These are phyloP conservation scores for Bacidia gigantensis DNA, from an alignment of 495 filamentous ascomycete genomes.

Conservation along the genomic window DNA sequence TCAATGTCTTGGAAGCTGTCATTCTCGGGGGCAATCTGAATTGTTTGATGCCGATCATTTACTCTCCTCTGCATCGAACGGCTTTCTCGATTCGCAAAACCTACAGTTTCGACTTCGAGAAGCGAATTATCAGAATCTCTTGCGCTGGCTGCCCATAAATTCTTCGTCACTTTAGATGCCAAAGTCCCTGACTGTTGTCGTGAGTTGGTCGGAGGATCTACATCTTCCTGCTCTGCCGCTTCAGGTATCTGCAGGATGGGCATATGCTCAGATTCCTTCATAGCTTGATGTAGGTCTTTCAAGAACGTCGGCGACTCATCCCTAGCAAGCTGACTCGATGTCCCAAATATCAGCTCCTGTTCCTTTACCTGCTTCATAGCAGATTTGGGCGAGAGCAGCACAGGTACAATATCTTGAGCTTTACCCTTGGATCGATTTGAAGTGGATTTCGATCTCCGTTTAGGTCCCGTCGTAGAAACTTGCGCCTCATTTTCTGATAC, in stretches of 20 bases:
- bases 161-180: slow-evolving; percentile 23
- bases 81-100: not conserved
- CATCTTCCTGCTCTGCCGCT: not conserved
- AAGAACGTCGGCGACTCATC: slow-evolving; percentile 60
- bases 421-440: slow-evolving; percentile 23
- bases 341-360: slow-evolving; percentile 83
- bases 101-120: slow-evolving; percentile 39
- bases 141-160: slow-evolving; percentile 56
- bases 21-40: not conserved
- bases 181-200: slow-evolving; percentile 15
- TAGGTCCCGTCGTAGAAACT: slow-evolving; percentile 5
- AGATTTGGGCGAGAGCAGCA: slow-evolving; percentile 56
- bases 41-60: not conserved
- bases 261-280: slow-evolving; percentile 41
- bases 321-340: slow-evolving; percentile 73
- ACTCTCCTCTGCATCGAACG: slow-evolving; percentile 12
- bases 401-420: slow-evolving; percentile 27
- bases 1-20: slow-evolving; percentile 2
- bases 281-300: slow-evolving; percentile 54
- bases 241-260: not conserved
- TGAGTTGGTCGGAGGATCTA: not conserved
- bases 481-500: not conserved
- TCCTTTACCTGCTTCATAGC: slow-evolving; percentile 52
- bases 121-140: slow-evolving; percentile 49
- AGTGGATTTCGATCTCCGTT: slow-evolving; percentile 17